Evolutionary conservation across 179 eudicot species (phyloP).

Genomic region (Beta macrorhiza): DNA sequence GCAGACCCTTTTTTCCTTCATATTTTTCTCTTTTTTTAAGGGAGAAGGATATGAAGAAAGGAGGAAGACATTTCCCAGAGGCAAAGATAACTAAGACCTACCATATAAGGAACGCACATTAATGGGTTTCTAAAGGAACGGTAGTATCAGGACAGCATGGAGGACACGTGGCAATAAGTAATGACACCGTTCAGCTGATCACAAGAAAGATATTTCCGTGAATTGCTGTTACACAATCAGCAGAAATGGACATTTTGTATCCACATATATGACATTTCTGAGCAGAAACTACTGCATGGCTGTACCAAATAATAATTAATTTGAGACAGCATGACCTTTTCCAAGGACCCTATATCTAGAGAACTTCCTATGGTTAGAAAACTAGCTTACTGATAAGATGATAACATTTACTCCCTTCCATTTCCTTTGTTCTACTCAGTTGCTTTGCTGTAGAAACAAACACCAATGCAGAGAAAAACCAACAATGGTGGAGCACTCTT

Average conservation of each 20-base stretch:
- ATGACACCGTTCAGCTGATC: slow-evolving; percentile 13
- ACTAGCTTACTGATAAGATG: not conserved
- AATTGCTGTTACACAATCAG: not conserved
- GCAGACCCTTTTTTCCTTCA: not conserved
- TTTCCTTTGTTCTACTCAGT: too few relatives aligned
- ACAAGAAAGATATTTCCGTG: not conserved
- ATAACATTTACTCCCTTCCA: too few relatives aligned
- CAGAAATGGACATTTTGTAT: not conserved
- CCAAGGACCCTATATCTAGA: not conserved
- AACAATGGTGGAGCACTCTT: too few relatives aligned
- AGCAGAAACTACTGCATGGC: not conserved
- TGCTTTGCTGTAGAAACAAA: too few relatives aligned
- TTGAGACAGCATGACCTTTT: not conserved
- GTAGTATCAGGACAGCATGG: not conserved
- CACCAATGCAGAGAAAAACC: too few relatives aligned
- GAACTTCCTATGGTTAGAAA: not conserved
- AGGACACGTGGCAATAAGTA: slow-evolving; percentile 16
- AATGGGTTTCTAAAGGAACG: not conserved
- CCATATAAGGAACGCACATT: not conserved
- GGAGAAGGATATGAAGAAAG: not conserved
- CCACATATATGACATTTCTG: not conserved
- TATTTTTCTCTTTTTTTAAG: not conserved
- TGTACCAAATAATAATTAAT: not conserved
- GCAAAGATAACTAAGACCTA: not conserved
- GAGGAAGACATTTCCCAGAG: not conserved